Base-by-base conservation (phyloP, 192 early-diverging fungal species). In the Rhizophlyctis rosea region DNA sequence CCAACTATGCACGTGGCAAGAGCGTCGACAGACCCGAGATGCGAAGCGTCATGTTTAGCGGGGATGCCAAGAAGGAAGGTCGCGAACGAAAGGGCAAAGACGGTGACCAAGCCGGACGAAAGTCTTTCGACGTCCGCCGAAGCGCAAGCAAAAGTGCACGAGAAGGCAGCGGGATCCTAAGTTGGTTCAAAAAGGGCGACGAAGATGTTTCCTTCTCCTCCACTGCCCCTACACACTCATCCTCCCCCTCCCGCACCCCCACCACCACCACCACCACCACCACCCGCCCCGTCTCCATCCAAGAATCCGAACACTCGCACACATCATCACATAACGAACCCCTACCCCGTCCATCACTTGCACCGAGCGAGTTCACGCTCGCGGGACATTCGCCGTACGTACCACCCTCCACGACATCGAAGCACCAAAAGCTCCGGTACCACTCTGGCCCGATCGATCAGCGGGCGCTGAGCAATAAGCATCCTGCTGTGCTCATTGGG, bases 391-490 rank as follows among this genome's bases (percentile, higher is more conserved):
- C 49, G n/a, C 24, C 16, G 39, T 14, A 28, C 16, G n/a, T n/a
- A n/a, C n/a, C n/a, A n/a, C n/a, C n/a, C n/a, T 18, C 7, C 39
- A 44, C 39, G 39, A 7, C 7, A 7, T 44, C 39, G 9, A 7
- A 18, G 9, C 50, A 44, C 25, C 36, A 32, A 18, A 54, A 56
- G 25, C 54, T 63, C 9, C 68, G 68, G 25, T 78, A 65, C 65
- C 78, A 80, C 64, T 66, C 64, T 3, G 78, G 78, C 34, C 78
- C 78, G 9, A 76, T 80, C 57, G 78, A 80, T 56, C 71, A 77
- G 27, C 55, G 72, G 1, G 78, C 78, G 9, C 54, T 80, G 3
- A 69, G 65, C 7, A 64, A 58, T 9, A 62, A 59, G 34, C 28
- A 31, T 4, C 75, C 78, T 9, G 18, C 13, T 24, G 39, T 30